Base-by-base conservation (phyloP, 345 rosid genomes). In the Linum tenue region DNA sequence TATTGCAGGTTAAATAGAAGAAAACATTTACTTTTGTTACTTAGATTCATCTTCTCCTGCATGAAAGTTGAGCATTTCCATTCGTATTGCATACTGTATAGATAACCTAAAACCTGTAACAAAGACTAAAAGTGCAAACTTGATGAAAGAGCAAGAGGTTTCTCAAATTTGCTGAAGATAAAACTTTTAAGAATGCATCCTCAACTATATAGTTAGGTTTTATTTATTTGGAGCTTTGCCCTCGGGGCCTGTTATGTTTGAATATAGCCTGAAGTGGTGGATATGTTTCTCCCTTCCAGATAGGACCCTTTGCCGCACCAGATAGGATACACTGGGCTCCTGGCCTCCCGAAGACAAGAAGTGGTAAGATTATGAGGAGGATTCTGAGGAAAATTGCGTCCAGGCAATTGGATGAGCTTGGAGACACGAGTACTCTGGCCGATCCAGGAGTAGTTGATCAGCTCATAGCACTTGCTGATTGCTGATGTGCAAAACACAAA, bases 351-450 rank as follows among this genome's bases (percentile, higher is more conserved):
- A 94, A 94, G 77, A 94, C 99, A 1, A 85, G 96, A 75, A 90
- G 97, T 64, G 99, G 99, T 59, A 92, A 92, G 85, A 92, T 92
- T 74, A 92, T 92, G 98, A 76, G 98, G 66, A 85, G 98, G 75
- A 85, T 92, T 73, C 76, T 90, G 70, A 78, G 96, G 81, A 90
- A 90, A 83, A 90, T 92, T 59, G 98, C 98, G 0, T 75, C 99
- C 0, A 77, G 76, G 83, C 94, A 88, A 72, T 66, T 85, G 50
- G 92, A 88, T 64, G 94, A 90, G 73, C 88, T 90, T 5, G 91
- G 96, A 35, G 98, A 92, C 88, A 86, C 76, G 0, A 87, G 96
- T 85, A 92, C 98, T 8, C 90, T 88, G 3, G 98, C 96, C 0
- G 97, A 92, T 62, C 96, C 98, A 58, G 69, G 73, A 63, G 89